phyloP scores from a whole-genome alignment of 2,329 filamentous ascomycete genomes.

The Cercospora nicotianae region DNA sequence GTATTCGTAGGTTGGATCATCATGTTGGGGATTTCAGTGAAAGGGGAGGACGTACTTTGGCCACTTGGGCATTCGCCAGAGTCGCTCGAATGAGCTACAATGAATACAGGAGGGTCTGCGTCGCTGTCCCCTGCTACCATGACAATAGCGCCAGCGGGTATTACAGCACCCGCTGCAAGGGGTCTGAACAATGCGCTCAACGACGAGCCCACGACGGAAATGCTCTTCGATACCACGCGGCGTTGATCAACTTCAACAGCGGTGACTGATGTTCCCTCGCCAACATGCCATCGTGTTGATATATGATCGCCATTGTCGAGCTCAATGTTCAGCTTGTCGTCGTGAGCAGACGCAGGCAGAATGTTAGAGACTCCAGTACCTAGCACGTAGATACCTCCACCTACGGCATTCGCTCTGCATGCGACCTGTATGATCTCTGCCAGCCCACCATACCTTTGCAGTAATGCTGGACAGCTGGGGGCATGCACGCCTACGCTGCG shows the following conservation, averaged over 20 bases:
- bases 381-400: conserved; percentile 86
- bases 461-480: conserved; percentile 81
- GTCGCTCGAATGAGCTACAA: conserved; percentile 79
- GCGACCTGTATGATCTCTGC: conserved; percentile 89
- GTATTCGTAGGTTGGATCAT: conserved; percentile 83
- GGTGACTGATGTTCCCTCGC: conserved; percentile 24
- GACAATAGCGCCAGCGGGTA: conserved; percentile 71
- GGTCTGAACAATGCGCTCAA: conserved; percentile 67
- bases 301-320: conserved; percentile 37
- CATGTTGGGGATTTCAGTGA: conserved; percentile 55
- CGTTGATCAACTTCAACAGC: background rate
- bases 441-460: conserved; percentile 89
- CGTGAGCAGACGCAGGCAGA: conserved; percentile 21
- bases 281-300: conserved; percentile 35
- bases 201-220: conserved; percentile 68
- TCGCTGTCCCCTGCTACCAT: conserved; percentile 56
- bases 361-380: conserved; percentile 61
- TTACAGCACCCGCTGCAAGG: conserved; percentile 71
- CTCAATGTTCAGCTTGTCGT: conserved; percentile 24
- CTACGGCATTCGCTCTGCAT: conserved; percentile 86
- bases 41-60: conserved; percentile 73
- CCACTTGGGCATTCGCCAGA: conserved; percentile 85
- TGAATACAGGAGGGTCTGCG: conserved; percentile 55
- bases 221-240: conserved; percentile 35
- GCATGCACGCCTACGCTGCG: conserved; percentile 86